Conservation (phyloP, 2,329 filamentous ascomycete species). For the Colletotrichum sojae region DNA sequence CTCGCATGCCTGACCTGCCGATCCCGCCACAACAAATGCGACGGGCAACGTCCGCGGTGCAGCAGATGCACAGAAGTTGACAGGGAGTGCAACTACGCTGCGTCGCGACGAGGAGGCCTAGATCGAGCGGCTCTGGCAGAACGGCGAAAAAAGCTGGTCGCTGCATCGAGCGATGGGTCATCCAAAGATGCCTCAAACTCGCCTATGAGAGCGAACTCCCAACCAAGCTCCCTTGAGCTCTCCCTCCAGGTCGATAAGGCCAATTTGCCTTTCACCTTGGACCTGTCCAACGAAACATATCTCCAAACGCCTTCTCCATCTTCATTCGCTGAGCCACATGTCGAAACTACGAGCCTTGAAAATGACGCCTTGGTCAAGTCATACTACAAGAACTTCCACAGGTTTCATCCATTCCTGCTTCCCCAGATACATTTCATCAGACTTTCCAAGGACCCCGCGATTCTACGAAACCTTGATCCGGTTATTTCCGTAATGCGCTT, state of each 20-base stretch:
- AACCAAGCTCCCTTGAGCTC: too few species aligned
- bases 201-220: background rate
- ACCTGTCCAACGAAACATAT: background rate
- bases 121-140: slow-evolving; percentile 48
- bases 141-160: slow-evolving; percentile 47
- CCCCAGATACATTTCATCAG: slow-evolving; percentile 43
- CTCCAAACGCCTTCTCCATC: background rate
- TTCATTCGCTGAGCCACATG: slow-evolving; percentile 1
- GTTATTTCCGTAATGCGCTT: slow-evolving; percentile 49
- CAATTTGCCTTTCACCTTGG: background rate
- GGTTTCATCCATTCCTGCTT: slow-evolving; percentile 49
- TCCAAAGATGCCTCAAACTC: background rate
- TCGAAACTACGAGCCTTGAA: slow-evolving; percentile 5
- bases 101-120: slow-evolving; percentile 63
- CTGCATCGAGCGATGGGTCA: slow-evolving; percentile 3
- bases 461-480: slow-evolving; percentile 39
- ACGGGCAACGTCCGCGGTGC: slow-evolving; percentile 63
- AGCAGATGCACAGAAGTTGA: slow-evolving; percentile 58
- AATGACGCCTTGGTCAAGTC: slow-evolving; percentile 47
- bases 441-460: slow-evolving; percentile 21
- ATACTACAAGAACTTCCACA: slow-evolving; percentile 55
- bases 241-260: too few species aligned
- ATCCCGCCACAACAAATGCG: slow-evolving; percentile 66
- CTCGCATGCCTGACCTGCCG: slow-evolving; percentile 67
- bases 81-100: slow-evolving; percentile 64